Evolutionary conservation across 2,329 filamentous ascomycete species (phyloP).

Genomic region (Ophiostoma tasmaniense): DNA sequence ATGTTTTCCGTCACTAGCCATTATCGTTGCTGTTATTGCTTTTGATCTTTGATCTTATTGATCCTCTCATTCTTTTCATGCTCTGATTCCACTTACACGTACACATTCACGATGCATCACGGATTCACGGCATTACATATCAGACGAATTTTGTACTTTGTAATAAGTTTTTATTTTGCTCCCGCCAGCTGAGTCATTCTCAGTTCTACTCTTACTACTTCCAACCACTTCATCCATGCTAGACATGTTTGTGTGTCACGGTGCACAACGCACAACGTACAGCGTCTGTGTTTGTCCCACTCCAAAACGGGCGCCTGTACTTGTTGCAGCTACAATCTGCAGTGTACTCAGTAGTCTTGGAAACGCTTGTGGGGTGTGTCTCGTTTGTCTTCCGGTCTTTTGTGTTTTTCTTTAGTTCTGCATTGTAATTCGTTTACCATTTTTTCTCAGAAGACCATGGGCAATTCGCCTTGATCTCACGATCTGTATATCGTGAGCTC

Average conservation of each 20-base stretch:
- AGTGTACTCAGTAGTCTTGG: background rate
- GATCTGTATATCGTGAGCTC: background rate
- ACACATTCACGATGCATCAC: background rate
- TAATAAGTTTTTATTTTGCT: background rate
- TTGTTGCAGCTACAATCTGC: background rate
- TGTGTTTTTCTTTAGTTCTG: background rate
- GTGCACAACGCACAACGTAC: background rate
- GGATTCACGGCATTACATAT: background rate
- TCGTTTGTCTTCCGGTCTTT: background rate
- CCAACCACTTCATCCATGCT: background rate
- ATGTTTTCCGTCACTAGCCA: background rate
- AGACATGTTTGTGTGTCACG: constrained; percentile 4
- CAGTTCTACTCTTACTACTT: background rate
- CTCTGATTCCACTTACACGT: background rate
- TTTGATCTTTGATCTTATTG: background rate
- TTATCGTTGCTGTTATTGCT: background rate
- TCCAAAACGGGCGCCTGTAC: constrained; percentile 1
- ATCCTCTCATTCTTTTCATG: background rate
- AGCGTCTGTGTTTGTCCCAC: background rate
- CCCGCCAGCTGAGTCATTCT: background rate
- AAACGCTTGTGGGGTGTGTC: background rate
- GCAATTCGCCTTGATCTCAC: background rate
- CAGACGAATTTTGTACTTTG: background rate
- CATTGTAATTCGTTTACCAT: background rate
- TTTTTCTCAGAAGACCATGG: background rate